Evolutionary conservation across 148 eudicot genomes (phyloP).

Genomic region (Persicaria tinctoria): DNA sequence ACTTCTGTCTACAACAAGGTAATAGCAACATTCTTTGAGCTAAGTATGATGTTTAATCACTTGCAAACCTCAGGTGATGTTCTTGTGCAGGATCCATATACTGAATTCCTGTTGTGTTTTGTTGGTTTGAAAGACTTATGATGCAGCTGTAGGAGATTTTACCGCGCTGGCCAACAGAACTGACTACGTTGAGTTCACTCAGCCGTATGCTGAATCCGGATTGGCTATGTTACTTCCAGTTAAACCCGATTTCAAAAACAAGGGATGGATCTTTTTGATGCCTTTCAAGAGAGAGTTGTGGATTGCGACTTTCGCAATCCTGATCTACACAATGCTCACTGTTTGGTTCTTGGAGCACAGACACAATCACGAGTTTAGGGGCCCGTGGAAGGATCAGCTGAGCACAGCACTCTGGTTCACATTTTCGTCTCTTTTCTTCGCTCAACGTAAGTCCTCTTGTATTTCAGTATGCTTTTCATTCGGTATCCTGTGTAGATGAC

Average conservation of each 20-base stretch:
- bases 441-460: constrained; percentile 30
- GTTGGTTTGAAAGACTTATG: constrained; percentile 19
- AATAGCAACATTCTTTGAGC: background rate
- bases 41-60: background rate
- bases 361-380: constrained; percentile 22
- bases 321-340: constrained; percentile 23
- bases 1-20: constrained; percentile 27
- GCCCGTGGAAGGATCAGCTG: constrained; percentile 23
- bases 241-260: constrained; percentile 4
- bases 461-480: background rate
- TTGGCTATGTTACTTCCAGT: constrained; percentile 22
- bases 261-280: constrained; percentile 26
- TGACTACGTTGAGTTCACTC: constrained; percentile 26
- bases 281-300: constrained; percentile 30
- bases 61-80: background rate
- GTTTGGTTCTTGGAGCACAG: constrained; percentile 29
- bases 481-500: background rate
- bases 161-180: constrained; percentile 27
- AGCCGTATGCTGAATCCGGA: constrained; percentile 29
- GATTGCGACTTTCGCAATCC: constrained; percentile 18
- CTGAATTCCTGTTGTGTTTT: background rate
- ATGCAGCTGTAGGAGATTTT: constrained; percentile 32
- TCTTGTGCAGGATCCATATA: background rate
- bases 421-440: constrained; percentile 28
- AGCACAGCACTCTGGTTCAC: constrained; percentile 27